Evolutionary conservation across 169 alveolate species (phyloP), one percentile per base, ranked within the genome.

Genomic region (Eimeria sp.): DNA sequence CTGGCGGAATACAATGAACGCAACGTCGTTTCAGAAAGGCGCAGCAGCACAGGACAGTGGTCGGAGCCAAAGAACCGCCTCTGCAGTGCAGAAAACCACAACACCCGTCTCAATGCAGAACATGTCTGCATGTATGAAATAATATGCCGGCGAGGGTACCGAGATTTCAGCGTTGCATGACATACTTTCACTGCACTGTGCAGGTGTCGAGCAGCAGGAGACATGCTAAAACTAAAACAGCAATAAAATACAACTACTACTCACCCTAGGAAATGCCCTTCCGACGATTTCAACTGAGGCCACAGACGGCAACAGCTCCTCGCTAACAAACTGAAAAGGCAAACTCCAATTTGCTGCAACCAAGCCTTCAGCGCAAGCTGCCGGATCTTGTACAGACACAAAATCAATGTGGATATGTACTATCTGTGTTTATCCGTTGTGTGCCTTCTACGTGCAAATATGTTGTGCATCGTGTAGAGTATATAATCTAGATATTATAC

Each of bases 41-140:
- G 95, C 72, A 89, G 16, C 51, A 89, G 3, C 45, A 89, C 88
- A 11, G 95, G 95, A 45, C 95, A 89, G 89, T 89, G 95, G 49
- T 89, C 95, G 5, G 95, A 89, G 47, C 95, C 95, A 45, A 89
- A 89, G 58, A 89, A 89, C 34, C 58, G 76, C 45, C 70, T n/a
- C 95, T 89, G 95, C 88, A 54, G 20, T 51, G 22, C 65, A 30
- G 70, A 80, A 6, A 20, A 75, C 7, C 49, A 6, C 86, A 43
- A 16, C 43, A 11, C 78, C 11, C 2, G 16, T 4, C n/a, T 14
- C 78, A 11, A 1, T 67, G 1, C 22, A n/a, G 13, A 67, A 67
- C 11, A 67, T n/a, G 11, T 25, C 34, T 67, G 47, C 10, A n/a
- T 67, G 40, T 34, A 34, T 34, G 40, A 34, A 25, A 2, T 67